Conservation (phyloP, 2,329 filamentous ascomycete species). For the Fusarium sp. region DNA sequence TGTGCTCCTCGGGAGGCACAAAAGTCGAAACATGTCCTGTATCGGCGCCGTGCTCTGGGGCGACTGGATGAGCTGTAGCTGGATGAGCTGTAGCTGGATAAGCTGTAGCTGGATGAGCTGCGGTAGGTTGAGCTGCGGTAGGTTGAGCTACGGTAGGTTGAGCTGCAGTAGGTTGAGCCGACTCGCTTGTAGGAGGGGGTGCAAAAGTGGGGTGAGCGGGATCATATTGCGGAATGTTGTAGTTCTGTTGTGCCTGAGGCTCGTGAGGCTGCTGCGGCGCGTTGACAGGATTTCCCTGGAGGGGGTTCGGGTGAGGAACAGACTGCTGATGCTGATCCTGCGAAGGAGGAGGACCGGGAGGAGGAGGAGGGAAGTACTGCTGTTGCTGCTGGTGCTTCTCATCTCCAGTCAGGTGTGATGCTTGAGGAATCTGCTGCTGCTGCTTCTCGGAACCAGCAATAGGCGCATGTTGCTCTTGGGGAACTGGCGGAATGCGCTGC, state of each 20-base stretch:
- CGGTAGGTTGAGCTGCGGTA: background rate
- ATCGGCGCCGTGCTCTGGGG: slow-evolving; percentile 1
- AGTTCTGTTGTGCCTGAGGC: slow-evolving; percentile 33
- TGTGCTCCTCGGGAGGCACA: slow-evolving; percentile 31
- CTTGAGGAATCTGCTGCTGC: slow-evolving; percentile 16
- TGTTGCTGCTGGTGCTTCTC: slow-evolving; percentile 33
- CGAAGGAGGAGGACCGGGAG: slow-evolving; percentile 41
- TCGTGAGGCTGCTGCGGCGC: slow-evolving; percentile 22
- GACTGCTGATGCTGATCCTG: slow-evolving; percentile 33
- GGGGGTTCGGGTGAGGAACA: slow-evolving; percentile 33
- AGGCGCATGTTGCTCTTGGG: background rate
- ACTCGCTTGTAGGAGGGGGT: slow-evolving; percentile 40
- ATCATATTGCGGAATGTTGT: slow-evolving; percentile 48
- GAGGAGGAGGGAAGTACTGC: slow-evolving; percentile 44
- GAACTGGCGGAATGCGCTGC: background rate
- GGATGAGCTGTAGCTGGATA: slow-evolving; percentile 8
- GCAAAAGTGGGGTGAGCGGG: slow-evolving; percentile 49
- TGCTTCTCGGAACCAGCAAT: slow-evolving; percentile 2
- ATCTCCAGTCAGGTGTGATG: slow-evolving; percentile 11
- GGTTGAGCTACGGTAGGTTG: slow-evolving; percentile 6
- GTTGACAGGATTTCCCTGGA: slow-evolving; percentile 34
- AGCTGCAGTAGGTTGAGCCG: slow-evolving; percentile 6
- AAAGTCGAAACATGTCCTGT: slow-evolving; percentile 14
- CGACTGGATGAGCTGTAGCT: slow-evolving; percentile 1
- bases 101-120: too few species aligned